Percentiles rank a stretch among this genome's conserved stretches.
These are phyloP conservation scores for Venturia asperata DNA, from an alignment of 2,329 filamentous ascomycete genomes.

Conservation along the genomic window DNA sequence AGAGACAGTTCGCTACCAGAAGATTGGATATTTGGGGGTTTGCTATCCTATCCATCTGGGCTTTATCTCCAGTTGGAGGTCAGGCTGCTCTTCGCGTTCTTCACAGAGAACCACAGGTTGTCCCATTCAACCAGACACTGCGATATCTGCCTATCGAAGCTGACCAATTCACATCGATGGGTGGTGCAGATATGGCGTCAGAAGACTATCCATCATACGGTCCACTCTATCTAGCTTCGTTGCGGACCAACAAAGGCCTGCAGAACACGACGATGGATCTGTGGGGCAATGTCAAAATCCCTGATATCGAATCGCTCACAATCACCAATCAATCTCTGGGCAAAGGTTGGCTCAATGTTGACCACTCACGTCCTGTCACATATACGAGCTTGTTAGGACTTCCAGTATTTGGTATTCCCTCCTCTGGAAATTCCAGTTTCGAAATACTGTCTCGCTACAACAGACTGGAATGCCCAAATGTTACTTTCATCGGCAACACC, in stretches of 20 bases:
- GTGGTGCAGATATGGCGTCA: slow-evolving; percentile 24
- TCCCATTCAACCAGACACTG: slow-evolving; percentile 22
- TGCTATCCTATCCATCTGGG: slow-evolving; percentile 31
- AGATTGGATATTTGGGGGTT: slow-evolving; percentile 28
- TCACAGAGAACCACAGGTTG: slow-evolving; percentile 18
- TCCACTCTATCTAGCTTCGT: slow-evolving; percentile 16
- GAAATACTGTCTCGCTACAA: background rate
- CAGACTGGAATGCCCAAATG: background rate
- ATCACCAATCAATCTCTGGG: slow-evolving; percentile 16
- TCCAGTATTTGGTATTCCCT: slow-evolving; percentile 1
- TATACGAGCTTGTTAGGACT: slow-evolving; percentile 27
- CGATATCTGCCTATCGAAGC: slow-evolving; percentile 26
- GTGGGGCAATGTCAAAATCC: slow-evolving; percentile 34
- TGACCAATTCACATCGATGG: slow-evolving; percentile 22
- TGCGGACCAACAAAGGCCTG: slow-evolving; percentile 24
- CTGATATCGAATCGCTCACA: slow-evolving; percentile 23
- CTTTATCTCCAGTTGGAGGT: slow-evolving; percentile 33
- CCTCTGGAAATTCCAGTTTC: slow-evolving; percentile 4
- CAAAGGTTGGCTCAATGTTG: slow-evolving; percentile 26
- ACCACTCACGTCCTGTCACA: slow-evolving; percentile 21
- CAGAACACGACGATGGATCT: slow-evolving; percentile 27
- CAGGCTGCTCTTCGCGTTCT: slow-evolving; percentile 33
- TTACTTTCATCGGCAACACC: slow-evolving; percentile 6
- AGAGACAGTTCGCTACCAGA: slow-evolving; percentile 30
- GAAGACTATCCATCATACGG: slow-evolving; percentile 6